Evolutionary conservation across 306 rosid species (phyloP), one percentile per base, ranked within the genome.

Genomic region (Fragaria nilgerrensis): DNA sequence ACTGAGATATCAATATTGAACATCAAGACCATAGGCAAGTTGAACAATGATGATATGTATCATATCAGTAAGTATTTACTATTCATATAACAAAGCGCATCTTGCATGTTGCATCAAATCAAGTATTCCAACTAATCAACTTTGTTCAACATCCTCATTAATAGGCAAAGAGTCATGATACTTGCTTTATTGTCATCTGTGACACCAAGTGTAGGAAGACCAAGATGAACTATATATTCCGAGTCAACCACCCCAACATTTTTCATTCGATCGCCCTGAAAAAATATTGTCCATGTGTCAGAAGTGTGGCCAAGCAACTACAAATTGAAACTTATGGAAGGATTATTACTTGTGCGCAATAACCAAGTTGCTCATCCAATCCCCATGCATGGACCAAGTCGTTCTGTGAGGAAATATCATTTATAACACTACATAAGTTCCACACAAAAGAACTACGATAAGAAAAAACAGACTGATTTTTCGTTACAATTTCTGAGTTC

Each of bases 381-480:
- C 98, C 98, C 98, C 98, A 94, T 23, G 96, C 97, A 78, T 94
- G 98, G 89, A 94, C 86, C 86, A 92, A 87, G 86, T 94, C 98
- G 86, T 90, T 94, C 98, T 94, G 97, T 69, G 32, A 80, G 47
- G 59, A 49, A 80, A 75, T 27, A 67, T 67, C 39, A 81, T 27
- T 55, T 55, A 85, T 13, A 74, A 80, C 75, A 80, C 77, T 61
- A 79, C 55, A 4, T 56, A 74, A 74, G 55, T 41, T 75, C 32
- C 52, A 55, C 19, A 41, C 2, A 8, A 37, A 19, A 52, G 8
- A n/a, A 10, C 13, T 20, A 55, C 14, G 29, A n/a, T 20, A n/a
- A 14, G 68, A 6, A 16, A 15, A 5, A n/a, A 52, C 53, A 9
- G 12, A 7, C 4, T 0, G 34, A 22, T 10, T 22, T 59, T 59